Evolutionary conservation across 2,329 filamentous ascomycete species (phyloP).

Genomic region (Blastomyces parvus): DNA sequence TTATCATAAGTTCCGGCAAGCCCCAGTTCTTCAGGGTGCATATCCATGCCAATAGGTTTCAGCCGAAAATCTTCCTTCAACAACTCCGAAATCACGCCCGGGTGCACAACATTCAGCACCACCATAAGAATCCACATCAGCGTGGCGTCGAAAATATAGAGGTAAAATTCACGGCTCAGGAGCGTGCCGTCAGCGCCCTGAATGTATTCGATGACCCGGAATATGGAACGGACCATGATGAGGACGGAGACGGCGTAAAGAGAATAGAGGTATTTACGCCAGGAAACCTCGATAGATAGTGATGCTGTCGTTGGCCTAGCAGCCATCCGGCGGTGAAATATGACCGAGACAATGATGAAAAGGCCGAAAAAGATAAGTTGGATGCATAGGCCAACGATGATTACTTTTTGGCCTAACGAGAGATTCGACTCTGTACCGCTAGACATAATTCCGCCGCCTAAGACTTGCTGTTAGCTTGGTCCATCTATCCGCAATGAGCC

Average conservation of each 20-base stretch:
- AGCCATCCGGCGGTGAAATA: conserved; percentile 5
- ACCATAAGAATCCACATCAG: conserved; percentile 23
- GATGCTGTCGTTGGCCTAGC: neutral
- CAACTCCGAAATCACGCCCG: conserved; percentile 9
- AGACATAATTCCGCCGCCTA: conserved; percentile 37
- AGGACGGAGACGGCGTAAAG: conserved; percentile 22
- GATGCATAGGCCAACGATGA: conserved; percentile 42
- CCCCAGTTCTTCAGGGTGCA: neutral
- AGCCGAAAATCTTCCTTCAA: neutral
- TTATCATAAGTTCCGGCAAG: neutral
- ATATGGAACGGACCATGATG: conserved; percentile 27
- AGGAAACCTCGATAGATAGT: neutral
- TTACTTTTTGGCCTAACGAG: conserved; percentile 35
- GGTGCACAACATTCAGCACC: conserved; percentile 14
- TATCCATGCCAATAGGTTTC: neutral
- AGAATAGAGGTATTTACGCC: conserved; percentile 7
- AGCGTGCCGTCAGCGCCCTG: conserved; percentile 26
- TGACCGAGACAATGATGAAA: conserved; percentile 31
- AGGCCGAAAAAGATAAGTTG: conserved; percentile 45
- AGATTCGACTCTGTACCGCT: conserved; percentile 20
- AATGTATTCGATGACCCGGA: conserved; percentile 26
- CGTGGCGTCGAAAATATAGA: conserved; percentile 27
- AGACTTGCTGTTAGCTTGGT: neutral
- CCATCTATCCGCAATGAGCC: neutral
- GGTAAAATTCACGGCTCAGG: conserved; percentile 23